Conservation (phyloP, 2,329 filamentous ascomycete genomes). For the Gyromitra esculenta region DNA sequence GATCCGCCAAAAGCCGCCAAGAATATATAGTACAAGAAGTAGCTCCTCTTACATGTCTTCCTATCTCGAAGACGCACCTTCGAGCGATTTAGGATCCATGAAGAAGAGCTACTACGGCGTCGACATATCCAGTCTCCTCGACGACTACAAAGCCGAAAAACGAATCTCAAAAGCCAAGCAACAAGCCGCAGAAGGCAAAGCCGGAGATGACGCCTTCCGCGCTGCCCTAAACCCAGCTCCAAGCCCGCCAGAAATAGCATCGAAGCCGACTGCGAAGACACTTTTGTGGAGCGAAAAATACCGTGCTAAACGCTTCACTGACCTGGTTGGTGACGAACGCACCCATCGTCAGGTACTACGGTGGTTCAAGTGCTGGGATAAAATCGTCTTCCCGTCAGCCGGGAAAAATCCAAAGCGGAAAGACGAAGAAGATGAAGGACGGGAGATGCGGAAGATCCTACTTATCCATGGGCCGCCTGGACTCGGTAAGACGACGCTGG, state of each 20-base stretch:
- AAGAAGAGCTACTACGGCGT: slow-evolving; percentile 82
- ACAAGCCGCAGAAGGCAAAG: slow-evolving; percentile 59
- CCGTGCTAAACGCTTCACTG: slow-evolving; percentile 87
- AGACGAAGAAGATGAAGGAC: slow-evolving; percentile 68
- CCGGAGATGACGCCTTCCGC: slow-evolving; percentile 60
- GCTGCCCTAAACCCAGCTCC: slow-evolving; percentile 3
- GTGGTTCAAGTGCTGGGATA: slow-evolving; percentile 95
- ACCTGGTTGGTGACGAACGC: slow-evolving; percentile 91
- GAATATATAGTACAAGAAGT: slow-evolving; percentile 59
- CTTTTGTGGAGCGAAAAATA: slow-evolving; percentile 98
- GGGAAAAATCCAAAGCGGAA: slow-evolving; percentile 64
- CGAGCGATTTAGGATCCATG: slow-evolving; percentile 64
- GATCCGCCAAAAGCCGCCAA: slow-evolving; percentile 67
- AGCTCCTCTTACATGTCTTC: slow-evolving; percentile 73
- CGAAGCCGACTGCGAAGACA: slow-evolving; percentile 60
- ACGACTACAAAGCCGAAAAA: slow-evolving; percentile 58
- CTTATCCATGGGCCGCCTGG: slow-evolving; percentile 91
- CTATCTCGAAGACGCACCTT: slow-evolving; percentile 70
- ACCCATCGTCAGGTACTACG: slow-evolving; percentile 89
- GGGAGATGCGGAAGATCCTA: slow-evolving; percentile 84
- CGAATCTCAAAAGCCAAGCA: slow-evolving; percentile 23
- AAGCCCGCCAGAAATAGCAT: slow-evolving; percentile 52
- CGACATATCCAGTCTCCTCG: slow-evolving; percentile 82
- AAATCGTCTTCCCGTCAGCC: slow-evolving; percentile 85
- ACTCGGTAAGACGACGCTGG: slow-evolving; percentile 92